phyloP scores from a whole-genome alignment of 306 rosid species.

The Mimosa bimucronata region DNA sequence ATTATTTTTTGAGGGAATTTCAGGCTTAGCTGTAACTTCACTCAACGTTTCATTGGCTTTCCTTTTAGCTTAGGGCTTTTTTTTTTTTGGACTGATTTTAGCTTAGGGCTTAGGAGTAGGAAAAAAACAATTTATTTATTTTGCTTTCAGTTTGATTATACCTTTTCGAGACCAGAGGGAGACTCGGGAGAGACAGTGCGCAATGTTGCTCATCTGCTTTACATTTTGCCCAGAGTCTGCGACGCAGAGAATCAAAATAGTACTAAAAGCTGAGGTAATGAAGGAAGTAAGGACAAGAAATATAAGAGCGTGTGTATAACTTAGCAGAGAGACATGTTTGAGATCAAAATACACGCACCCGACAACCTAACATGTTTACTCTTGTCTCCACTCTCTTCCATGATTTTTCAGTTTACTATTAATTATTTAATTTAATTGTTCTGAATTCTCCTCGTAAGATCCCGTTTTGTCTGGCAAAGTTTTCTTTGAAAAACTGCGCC shows the following conservation, averaged over 20 bases:
- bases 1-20: conserved; percentile 24
- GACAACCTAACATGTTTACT: conserved; percentile 23
- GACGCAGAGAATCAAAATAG: conserved; percentile 19
- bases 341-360: conserved; percentile 35
- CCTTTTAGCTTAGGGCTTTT: background rate
- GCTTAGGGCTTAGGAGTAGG: conserved; percentile 8
- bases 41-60: background rate
- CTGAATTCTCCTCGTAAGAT: background rate
- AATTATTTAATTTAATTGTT: conserved; percentile 3
- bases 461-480: background rate
- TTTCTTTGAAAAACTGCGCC: background rate
- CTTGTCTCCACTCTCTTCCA: conserved; percentile 21
- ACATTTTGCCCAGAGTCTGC: background rate
- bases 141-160: background rate
- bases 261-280: conserved; percentile 1
- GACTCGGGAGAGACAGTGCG: background rate
- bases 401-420: background rate
- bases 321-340: conserved; percentile 22
- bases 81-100: too few relatives aligned
- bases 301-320: background rate
- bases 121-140: background rate
- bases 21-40: conserved; percentile 26
- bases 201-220: background rate
- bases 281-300: conserved; percentile 24
- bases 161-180: background rate